A percentile compares a stretch with the other conserved stretches of the same genome.
Conservation (phyloP, 2,329 filamentous ascomycete species). For the Trichophaea hybrida region DNA sequence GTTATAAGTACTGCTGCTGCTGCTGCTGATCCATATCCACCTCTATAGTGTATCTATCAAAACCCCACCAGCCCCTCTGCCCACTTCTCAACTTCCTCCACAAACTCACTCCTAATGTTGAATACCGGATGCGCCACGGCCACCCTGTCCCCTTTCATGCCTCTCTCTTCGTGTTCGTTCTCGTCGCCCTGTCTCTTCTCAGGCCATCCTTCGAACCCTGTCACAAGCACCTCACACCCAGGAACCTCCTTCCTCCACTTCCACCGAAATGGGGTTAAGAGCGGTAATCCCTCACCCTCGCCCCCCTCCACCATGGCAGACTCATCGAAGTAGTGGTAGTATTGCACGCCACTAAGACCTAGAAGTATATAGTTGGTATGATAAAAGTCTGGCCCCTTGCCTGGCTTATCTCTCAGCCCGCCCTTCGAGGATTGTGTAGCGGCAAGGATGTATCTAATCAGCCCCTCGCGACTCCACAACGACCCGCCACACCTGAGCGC, state of each 20-base stretch:
- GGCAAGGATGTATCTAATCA: constrained; percentile 76
- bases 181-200: constrained; percentile 10
- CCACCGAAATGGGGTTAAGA: constrained; percentile 6
- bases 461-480: constrained; percentile 67
- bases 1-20: too few species aligned
- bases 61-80: constrained; percentile 15
- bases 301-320: neutral
- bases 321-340: constrained; percentile 22
- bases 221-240: constrained; percentile 3
- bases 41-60: neutral
- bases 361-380: constrained; percentile 26
- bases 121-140: constrained; percentile 24
- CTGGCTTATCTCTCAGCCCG: constrained; percentile 84
- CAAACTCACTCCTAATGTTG: constrained; percentile 23
- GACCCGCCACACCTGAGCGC: constrained; percentile 31
- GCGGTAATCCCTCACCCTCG: neutral
- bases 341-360: constrained; percentile 22
- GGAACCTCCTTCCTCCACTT: constrained; percentile 6
- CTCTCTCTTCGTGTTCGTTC: neutral
- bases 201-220: constrained; percentile 12
- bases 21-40: too few species aligned
- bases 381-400: constrained; percentile 40
- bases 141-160: constrained; percentile 16
- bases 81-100: constrained; percentile 16
- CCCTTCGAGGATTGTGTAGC: constrained; percentile 74